These are phyloP conservation scores for Allium fistulosum DNA, from an alignment of 106 monocot species.

Conservation along the genomic window DNA sequence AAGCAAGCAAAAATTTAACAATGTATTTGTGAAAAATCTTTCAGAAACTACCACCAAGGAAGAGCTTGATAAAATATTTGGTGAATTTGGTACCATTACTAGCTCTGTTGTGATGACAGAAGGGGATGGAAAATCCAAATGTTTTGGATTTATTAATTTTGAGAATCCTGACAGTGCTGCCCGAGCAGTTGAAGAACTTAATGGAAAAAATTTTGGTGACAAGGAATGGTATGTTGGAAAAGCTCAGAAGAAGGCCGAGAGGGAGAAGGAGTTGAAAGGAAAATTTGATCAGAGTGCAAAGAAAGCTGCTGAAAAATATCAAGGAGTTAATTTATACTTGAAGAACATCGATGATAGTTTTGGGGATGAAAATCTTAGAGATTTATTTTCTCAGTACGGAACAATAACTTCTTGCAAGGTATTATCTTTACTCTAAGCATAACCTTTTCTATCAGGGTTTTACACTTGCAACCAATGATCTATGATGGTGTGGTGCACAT, in stretches of 20 bases:
- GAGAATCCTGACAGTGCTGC: constrained; percentile 81
- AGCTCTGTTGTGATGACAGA: constrained; percentile 84
- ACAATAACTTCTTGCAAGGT: constrained; percentile 91
- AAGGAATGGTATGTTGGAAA: constrained; percentile 95
- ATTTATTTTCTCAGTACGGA: constrained; percentile 64
- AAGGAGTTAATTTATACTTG: constrained; percentile 71
- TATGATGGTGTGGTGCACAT: no score
- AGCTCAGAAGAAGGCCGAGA: constrained; percentile 88
- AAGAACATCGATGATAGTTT: constrained; percentile 83
- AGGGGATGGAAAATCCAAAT: constrained; percentile 77
- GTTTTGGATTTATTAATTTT: constrained; percentile 96
- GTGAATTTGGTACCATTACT: constrained; percentile 64
- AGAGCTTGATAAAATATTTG: constrained; percentile 53
- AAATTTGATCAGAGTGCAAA: constrained; percentile 58
- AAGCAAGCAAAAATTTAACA: constrained; percentile 43
- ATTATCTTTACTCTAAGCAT: not conserved
- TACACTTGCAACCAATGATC: no score
- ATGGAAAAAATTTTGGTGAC: constrained; percentile 79
- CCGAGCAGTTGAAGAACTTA: constrained; percentile 60
- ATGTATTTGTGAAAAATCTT: constrained; percentile 97
- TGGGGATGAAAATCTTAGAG: constrained; percentile 67
- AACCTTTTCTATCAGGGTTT: no score
- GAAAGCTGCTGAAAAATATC: constrained; percentile 51
- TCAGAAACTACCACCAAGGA: constrained; percentile 63
- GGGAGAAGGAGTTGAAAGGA: constrained; percentile 69